Conservation (phyloP, 495 filamentous ascomycete genomes). For the Oleoguttula mirabilis region DNA sequence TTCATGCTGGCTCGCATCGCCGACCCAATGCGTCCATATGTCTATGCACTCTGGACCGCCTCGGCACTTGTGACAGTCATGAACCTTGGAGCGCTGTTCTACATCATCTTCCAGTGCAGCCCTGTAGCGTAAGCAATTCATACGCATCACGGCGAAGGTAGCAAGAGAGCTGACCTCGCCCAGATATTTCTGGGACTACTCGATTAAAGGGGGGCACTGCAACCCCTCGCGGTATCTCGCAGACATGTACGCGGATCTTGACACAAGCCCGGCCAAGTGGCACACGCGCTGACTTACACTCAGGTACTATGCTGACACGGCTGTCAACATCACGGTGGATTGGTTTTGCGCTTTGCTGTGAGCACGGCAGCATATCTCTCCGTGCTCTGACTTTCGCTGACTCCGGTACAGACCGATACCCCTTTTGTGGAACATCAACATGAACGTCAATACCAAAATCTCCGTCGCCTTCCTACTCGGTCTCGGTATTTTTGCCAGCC, state of each 20-base stretch:
- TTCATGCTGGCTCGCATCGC: conserved; percentile 10
- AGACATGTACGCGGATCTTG: conserved; percentile 3
- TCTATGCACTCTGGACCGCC: not conserved
- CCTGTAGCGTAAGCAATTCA: conserved; percentile 1
- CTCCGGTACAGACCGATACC: too few species aligned
- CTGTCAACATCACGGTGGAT: conserved; percentile 6
- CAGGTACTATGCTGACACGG: conserved; percentile 4
- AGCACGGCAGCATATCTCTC: too few species aligned
- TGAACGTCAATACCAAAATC: conserved; percentile 2
- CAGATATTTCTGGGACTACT: conserved; percentile 1
- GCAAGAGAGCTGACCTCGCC: too few species aligned
- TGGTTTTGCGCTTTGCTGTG: conserved; percentile 12
- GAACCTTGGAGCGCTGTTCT: conserved; percentile 1
- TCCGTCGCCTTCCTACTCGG: conserved; percentile 7
- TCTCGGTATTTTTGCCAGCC: conserved; percentile 2
- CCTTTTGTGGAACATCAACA: conserved; percentile 1
- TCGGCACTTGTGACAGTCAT: not conserved
- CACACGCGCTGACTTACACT: conserved; percentile 1
- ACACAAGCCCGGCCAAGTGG: not conserved
- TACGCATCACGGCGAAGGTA: too few species aligned
- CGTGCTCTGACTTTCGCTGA: too few species aligned
- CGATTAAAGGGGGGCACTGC: not conserved
- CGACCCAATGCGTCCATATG: not conserved
- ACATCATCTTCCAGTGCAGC: conserved; percentile 8
- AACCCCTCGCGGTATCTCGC: not conserved